A percentile compares a stretch with the other conserved stretches of the same genome.
These are phyloP conservation scores for Lenzites betulinus DNA, from an alignment of 768 basidiomycete species.

Conservation along the genomic window DNA sequence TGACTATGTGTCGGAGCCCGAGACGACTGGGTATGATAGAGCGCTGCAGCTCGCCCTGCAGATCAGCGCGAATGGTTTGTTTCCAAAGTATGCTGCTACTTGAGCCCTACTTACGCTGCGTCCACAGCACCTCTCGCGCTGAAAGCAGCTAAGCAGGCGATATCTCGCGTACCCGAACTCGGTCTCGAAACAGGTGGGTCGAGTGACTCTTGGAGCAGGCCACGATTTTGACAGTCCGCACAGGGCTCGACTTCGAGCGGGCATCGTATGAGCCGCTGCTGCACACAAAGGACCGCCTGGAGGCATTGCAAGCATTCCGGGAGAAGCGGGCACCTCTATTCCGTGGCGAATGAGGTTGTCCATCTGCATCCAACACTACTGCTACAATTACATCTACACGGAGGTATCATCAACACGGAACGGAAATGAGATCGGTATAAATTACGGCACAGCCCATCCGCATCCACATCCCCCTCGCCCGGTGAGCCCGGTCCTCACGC, in stretches of 20 bases:
- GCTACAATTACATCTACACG: slow-evolving; percentile 10
- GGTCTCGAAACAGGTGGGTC: slow-evolving; percentile 70
- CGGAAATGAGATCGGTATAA: slow-evolving; percentile 4
- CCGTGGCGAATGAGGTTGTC: slow-evolving; percentile 63
- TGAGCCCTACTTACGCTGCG: too few relatives aligned
- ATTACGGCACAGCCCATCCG: not conserved
- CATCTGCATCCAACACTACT: not conserved
- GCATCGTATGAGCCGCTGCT: slow-evolving; percentile 83
- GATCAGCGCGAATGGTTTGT: slow-evolving; percentile 66
- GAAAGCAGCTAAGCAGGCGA: slow-evolving; percentile 84
- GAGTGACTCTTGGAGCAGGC: too few relatives aligned
- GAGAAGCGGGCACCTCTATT: slow-evolving; percentile 82
- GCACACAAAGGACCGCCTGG: slow-evolving; percentile 70
- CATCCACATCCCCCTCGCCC: not conserved
- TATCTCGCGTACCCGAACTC: slow-evolving; percentile 78
- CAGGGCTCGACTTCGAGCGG: slow-evolving; percentile 91
- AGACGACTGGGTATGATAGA: slow-evolving; percentile 62
- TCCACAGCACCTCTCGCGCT: slow-evolving; percentile 78
- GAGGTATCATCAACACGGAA: slow-evolving; percentile 4
- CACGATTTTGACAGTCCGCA: too few relatives aligned
- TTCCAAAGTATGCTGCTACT: too few relatives aligned
- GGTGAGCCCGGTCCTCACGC: not conserved
- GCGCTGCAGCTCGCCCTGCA: slow-evolving; percentile 69
- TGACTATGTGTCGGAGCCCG: slow-evolving; percentile 73
- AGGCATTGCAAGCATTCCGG: slow-evolving; percentile 85